Conservation (phyloP, 768 basidiomycete genomes). For the Tephrocybe sp. region DNA sequence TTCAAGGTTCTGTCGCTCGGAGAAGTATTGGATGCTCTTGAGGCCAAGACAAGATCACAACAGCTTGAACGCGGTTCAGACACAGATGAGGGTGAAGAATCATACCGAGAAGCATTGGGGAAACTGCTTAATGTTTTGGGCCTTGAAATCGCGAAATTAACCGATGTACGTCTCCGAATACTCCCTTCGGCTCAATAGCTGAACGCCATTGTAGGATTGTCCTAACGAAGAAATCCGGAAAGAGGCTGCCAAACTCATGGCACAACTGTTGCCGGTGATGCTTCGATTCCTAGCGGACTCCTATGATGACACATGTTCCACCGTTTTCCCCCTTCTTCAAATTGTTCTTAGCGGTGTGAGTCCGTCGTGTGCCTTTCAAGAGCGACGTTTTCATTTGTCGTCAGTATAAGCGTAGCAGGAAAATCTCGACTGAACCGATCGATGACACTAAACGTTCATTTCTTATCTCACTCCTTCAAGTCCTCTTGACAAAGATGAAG, state of each 20-base stretch:
- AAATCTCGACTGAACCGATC: slow-evolving; percentile 58
- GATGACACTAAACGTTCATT: slow-evolving; percentile 74
- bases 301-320: slow-evolving; percentile 85
- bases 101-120: slow-evolving; percentile 87
- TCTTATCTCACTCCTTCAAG: slow-evolving; percentile 72
- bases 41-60: slow-evolving; percentile 69
- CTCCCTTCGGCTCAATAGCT: not conserved
- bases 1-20: slow-evolving; percentile 87
- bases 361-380: slow-evolving; percentile 14
- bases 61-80: slow-evolving; percentile 65
- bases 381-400: not conserved
- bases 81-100: slow-evolving; percentile 85
- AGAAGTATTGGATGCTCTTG: slow-evolving; percentile 78
- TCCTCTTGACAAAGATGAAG: slow-evolving; percentile 84
- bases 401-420: slow-evolving; percentile 79
- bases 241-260: slow-evolving; percentile 65
- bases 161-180: slow-evolving; percentile 60
- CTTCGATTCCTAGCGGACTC: slow-evolving; percentile 88
- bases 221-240: slow-evolving; percentile 56
- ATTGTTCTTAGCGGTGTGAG: slow-evolving; percentile 73
- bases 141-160: slow-evolving; percentile 77
- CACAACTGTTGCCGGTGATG: slow-evolving; percentile 75
- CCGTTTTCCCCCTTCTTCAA: slow-evolving; percentile 81
- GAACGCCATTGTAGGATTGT: slow-evolving; percentile 47
- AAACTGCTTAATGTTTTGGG: slow-evolving; percentile 82